Conservation (phyloP, 1,284 basidiomycete genomes). For the Phylloboletellus chloephorus region DNA sequence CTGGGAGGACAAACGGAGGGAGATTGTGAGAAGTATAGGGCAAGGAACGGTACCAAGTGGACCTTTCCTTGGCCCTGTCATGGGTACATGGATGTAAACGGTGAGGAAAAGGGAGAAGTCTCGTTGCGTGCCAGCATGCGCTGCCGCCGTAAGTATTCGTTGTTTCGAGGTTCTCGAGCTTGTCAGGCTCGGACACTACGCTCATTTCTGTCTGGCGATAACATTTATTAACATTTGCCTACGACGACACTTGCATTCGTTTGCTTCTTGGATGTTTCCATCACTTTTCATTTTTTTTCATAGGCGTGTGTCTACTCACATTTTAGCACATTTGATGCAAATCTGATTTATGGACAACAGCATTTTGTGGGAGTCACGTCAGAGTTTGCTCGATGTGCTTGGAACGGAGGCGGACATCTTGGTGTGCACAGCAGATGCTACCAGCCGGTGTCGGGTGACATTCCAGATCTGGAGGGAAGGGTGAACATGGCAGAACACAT, state of each 20-base stretch:
- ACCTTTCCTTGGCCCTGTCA: constrained; percentile 16
- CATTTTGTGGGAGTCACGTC: neutral
- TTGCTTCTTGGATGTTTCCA: neutral
- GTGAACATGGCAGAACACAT: neutral
- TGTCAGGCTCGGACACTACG: constrained; percentile 14
- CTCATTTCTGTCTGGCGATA: constrained; percentile 16
- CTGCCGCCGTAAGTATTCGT: constrained; percentile 4
- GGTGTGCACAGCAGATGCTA: constrained; percentile 34
- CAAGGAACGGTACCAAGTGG: constrained; percentile 34
- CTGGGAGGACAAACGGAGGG: constrained; percentile 71
- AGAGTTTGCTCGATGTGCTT: constrained; percentile 20
- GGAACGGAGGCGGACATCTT: constrained; percentile 33
- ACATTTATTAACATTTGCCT: constrained; percentile 7
- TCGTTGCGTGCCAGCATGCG: neutral
- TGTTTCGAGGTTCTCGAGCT: constrained; percentile 3
- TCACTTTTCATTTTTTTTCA: neutral
- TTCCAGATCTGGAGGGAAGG: constrained; percentile 34
- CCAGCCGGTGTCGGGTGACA: constrained; percentile 28
- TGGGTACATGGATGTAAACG: constrained; percentile 8
- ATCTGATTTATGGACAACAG: constrained; percentile 5
- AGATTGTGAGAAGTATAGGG: constrained; percentile 49
- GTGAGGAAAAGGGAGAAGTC: neutral
- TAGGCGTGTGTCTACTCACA: constrained; percentile 12
- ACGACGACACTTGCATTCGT: constrained; percentile 1
- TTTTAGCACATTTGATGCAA: constrained; percentile 5